phyloP scores from a whole-genome alignment of 495 filamentous ascomycete genomes.

The Patellaria atrata region DNA sequence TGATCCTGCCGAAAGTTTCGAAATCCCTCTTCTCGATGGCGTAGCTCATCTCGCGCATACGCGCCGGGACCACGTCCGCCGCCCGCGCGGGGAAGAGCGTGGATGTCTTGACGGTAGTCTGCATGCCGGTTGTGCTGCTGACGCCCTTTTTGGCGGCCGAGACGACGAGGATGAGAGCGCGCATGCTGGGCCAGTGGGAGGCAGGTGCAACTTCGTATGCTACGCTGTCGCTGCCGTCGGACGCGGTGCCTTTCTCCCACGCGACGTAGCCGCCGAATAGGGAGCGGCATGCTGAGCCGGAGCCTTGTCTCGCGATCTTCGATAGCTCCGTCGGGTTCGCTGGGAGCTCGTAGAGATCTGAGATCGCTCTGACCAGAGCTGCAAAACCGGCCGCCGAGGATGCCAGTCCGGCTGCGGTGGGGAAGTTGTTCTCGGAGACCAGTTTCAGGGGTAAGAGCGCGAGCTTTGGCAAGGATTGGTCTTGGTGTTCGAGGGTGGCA shows the following conservation, averaged over 20 bases:
- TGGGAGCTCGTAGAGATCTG: slow-evolving; percentile 75
- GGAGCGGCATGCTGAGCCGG: slow-evolving; percentile 80
- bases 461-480: slow-evolving; percentile 63
- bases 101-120: slow-evolving; percentile 81
- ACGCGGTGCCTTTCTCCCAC: slow-evolving; percentile 61
- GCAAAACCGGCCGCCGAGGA: slow-evolving; percentile 90
- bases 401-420: slow-evolving; percentile 91
- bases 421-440: slow-evolving; percentile 95
- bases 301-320: slow-evolving; percentile 85
- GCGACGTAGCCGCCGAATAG: slow-evolving; percentile 93
- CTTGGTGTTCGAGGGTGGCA: slow-evolving; percentile 50
- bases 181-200: slow-evolving; percentile 88
- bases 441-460: slow-evolving; percentile 60
- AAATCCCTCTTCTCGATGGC: slow-evolving; percentile 71
- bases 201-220: slow-evolving; percentile 78
- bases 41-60: slow-evolving; percentile 76
- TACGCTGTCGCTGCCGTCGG: slow-evolving; percentile 67
- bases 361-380: slow-evolving; percentile 82
- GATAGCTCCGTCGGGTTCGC: slow-evolving; percentile 65
- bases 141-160: slow-evolving; percentile 91
- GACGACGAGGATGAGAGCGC: slow-evolving; percentile 77
- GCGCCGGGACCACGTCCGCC: slow-evolving; percentile 55
- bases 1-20: slow-evolving; percentile 69
- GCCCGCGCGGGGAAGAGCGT: slow-evolving; percentile 64
- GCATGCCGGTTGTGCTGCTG: slow-evolving; percentile 83